These are phyloP conservation scores for Cercis canadensis DNA, from an alignment of 306 rosid species.

Conservation along the genomic window DNA sequence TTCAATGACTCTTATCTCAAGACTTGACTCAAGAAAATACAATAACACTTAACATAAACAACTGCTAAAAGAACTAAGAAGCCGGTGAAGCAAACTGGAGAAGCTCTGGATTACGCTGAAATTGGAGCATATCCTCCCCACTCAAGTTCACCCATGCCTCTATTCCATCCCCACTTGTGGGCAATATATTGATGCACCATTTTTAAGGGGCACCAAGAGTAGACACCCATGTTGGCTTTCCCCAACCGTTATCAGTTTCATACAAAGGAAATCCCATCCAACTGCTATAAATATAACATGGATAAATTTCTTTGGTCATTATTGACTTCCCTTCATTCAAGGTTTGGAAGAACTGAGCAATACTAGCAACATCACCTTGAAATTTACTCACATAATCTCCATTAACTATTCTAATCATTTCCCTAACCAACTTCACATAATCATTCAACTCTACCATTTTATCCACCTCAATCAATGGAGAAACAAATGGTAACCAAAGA, in stretches of 20 bases:
- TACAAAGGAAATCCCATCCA: slow-evolving; percentile 39
- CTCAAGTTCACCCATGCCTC: slow-evolving; percentile 60
- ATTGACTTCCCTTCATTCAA: not conserved
- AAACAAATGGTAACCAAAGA: not conserved
- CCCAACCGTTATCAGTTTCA: slow-evolving; percentile 55
- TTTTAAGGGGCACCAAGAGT: slow-evolving; percentile 30
- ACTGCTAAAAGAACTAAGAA: no score
- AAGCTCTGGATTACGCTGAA: slow-evolving; percentile 31
- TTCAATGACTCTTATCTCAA: no score
- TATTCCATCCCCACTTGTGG: slow-evolving; percentile 43
- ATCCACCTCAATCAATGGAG: not conserved
- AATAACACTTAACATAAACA: not conserved
- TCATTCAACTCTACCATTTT: not conserved
- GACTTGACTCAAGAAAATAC: no score
- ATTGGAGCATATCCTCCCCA: slow-evolving; percentile 41
- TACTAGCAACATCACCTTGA: not conserved
- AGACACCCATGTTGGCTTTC: slow-evolving; percentile 50
- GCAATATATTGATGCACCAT: slow-evolving; percentile 33
- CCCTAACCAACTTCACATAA: not conserved
- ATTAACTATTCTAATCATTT: not conserved
- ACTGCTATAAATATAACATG: slow-evolving; percentile 27
- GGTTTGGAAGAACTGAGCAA: not conserved
- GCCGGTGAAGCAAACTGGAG: not conserved
- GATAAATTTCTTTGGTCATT: not conserved
- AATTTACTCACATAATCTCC: not conserved